Evolutionary conservation across 78 protist species (phyloP).

Genomic region (Pigoraptor vietnamica): DNA sequence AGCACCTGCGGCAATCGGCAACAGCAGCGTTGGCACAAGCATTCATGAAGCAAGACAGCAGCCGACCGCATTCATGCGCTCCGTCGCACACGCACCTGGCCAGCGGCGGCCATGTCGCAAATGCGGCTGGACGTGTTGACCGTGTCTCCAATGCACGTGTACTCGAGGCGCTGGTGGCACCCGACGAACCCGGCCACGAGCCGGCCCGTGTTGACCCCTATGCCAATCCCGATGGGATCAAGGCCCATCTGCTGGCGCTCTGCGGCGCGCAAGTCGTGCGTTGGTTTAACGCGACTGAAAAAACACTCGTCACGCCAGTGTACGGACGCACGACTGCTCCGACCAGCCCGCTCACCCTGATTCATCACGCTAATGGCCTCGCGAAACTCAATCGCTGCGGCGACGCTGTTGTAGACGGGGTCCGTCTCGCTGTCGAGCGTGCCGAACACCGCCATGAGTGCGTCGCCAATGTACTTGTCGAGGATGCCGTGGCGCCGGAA

Average conservation of each 20-base stretch:
- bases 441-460: background rate
- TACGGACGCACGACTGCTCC: no score
- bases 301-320: no score
- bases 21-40: no score
- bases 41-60: no score
- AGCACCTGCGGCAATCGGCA: no score
- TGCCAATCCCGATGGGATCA: background rate
- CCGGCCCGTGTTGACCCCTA: conserved; percentile 19
- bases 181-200: conserved; percentile 10
- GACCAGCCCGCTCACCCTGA: background rate
- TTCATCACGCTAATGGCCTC: background rate
- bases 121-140: conserved; percentile 1
- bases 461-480: background rate
- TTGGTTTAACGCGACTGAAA: background rate
- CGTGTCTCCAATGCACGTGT: conserved; percentile 19
- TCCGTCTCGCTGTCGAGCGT: background rate
- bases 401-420: background rate
- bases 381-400: background rate
- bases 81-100: background rate
- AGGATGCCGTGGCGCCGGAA: background rate
- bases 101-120: background rate
- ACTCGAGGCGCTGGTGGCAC: background rate
- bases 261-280: background rate
- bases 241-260: background rate
- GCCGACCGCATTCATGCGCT: no score